Evolutionary conservation across 2,329 filamentous ascomycete genomes (phyloP), one percentile per base, ranked within the genome.

Genomic region (Calonectria ilicicola): DNA sequence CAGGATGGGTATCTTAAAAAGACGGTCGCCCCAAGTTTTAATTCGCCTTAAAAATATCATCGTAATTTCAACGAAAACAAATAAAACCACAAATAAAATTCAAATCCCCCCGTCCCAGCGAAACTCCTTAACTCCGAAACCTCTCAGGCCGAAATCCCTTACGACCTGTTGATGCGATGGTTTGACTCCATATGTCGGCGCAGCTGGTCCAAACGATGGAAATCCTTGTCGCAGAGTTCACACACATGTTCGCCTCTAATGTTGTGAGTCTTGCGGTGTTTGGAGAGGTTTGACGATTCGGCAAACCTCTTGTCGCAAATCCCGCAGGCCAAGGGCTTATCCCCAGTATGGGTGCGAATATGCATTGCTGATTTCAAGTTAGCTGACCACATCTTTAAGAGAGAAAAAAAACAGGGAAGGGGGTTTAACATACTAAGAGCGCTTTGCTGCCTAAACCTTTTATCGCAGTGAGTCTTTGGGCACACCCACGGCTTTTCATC

Each of bases 261-360:
- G 17, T 88, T 87, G 76, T 93, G 91, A 9, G 88, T 93, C 74
- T 91, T 90, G 62, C 89, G 87, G 78, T 93, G 91, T 76, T 93
- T 93, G 64, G 91, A 90, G n/a, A 93, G 83, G 76, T 93, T 93
- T 4, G 91, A 93, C 0, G 91, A 93, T 80, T 93, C 91, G 72
- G 89, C 88, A 78, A 93, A 93, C 12, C 83, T 83, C 77, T 90
- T 91, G 53, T 85, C 86, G 75, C 91, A 93, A 32, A 88, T 84
- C 1, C 89, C 87, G 74, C 91, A 93, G 51, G 85, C 82, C 0
- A 93, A 82, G 0, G 91, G 91, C 78, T 93, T 93, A 56, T 90
- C 88, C 47, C 91, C 91, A 1, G 92, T 93, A 77, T 94, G 92
- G 1, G 89, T 91, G 46, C 91, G 87, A 77, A 89, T 88, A 76